A percentile compares a stretch with the other conserved stretches of the same genome.
Conservation (phyloP, 495 filamentous ascomycete genomes). For the Penicillium coprophilum region DNA sequence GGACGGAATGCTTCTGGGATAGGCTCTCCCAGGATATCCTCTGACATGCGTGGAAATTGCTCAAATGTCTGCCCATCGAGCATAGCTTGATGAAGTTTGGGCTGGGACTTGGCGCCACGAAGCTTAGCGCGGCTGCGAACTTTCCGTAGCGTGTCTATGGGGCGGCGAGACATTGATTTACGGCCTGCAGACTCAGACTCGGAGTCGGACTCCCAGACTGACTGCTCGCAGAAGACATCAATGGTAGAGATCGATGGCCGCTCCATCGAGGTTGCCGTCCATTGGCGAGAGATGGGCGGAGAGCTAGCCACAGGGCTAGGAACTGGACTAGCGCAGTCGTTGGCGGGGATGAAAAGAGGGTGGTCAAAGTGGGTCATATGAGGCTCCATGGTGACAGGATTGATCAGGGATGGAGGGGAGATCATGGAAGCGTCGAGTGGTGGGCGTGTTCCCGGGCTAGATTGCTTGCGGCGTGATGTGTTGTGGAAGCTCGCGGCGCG, state of each 20-base stretch:
- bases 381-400: conserved; percentile 47
- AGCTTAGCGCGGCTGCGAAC: conserved; percentile 50
- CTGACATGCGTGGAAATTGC: conserved; percentile 38
- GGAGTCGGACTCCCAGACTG: conserved; percentile 50
- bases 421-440: conserved; percentile 47
- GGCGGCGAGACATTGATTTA: conserved; percentile 41
- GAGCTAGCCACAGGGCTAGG: conserved; percentile 41
- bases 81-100: conserved; percentile 33
- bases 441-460: conserved; percentile 30
- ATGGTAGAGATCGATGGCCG: conserved; percentile 45
- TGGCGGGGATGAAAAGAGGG: conserved; percentile 46
- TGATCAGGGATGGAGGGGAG: conserved; percentile 43
- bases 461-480: conserved; percentile 29
- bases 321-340: conserved; percentile 43
- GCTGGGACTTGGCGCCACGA: conserved; percentile 45
- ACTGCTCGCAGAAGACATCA: conserved; percentile 44
- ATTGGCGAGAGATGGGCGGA: conserved; percentile 37
- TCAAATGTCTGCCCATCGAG: conserved; percentile 27
- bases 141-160: conserved; percentile 48
- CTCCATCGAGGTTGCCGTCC: conserved; percentile 42
- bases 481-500: conserved; percentile 23
- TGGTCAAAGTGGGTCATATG: conserved; percentile 48
- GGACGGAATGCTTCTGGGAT: conserved; percentile 15
- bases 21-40: conserved; percentile 19
- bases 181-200: conserved; percentile 41